Evolutionary conservation across 306 rosid species (phyloP), one percentile per base, ranked within the genome.

Genomic region (Castanospermum australe): DNA sequence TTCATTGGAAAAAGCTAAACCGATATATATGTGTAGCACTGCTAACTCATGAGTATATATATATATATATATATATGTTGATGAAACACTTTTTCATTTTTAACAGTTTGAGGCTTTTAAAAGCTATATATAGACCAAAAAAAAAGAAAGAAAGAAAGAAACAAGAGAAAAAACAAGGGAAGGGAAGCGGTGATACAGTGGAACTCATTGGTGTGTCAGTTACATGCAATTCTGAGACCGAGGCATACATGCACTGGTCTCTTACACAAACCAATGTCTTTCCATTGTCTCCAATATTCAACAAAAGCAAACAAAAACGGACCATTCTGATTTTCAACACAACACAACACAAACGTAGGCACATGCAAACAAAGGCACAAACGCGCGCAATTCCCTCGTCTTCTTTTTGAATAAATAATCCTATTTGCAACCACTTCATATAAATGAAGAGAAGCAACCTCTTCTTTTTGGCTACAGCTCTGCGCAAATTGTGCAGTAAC

Each of bases 361-460:
- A 55, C 67, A 77, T 67, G 82, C 75, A 32, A 15, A 68, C 20
- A 75, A 77, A 51, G 65, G 11, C 41, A 45, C 17, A 21, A 50
- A 22, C 14, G 54, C 64, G 20, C 64, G 52, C 66, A 67, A 55
- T 66, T 72, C 66, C 76, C 56, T 42, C 21, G 8, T 77, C 69
- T 78, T 72, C 30, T 35, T 73, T 62, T 11, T 25, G 14, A 50
- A 71, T 54, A 32, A 45, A 76, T 25, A 79, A 68, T 73, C 66
- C 15, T 48, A 66, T 30, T 30, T 39, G 55, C 41, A 81, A 78
- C 83, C 66, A 66, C 84, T 88, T 83, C 68, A 84, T 84, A 63
- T 79, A 50, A 88, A 81, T 61, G 77, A 73, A 84, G 84, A 61
- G 73, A 51, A 61, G 78, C 86, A 44, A 42, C 77, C 83, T 54